phyloP scores from a whole-genome alignment of 148 eudicot genomes.

The Nepenthes mirabilis region DNA sequence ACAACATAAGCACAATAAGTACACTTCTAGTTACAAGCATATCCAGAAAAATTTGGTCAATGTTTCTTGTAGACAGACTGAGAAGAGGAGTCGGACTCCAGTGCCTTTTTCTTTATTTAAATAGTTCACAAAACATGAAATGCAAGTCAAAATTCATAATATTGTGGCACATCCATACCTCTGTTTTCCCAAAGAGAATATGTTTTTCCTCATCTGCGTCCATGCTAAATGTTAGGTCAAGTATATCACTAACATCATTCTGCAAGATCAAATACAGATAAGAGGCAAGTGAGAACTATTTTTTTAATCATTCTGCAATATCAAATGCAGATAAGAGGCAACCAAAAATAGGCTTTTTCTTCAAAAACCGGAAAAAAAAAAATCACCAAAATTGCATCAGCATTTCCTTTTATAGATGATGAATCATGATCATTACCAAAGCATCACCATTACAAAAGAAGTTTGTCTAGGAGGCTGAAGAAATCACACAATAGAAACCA shows the following conservation, averaged over 20 bases:
- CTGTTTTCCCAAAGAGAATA: constrained; percentile 86
- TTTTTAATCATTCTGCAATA: not conserved
- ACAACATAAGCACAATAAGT: not conserved
- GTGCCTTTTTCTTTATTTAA: too few species aligned
- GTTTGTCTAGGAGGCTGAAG: too few species aligned
- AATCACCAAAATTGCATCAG: too few species aligned
- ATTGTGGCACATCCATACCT: constrained; percentile 32
- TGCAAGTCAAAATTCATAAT: not conserved
- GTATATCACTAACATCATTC: constrained; percentile 94
- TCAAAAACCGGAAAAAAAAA: too few species aligned
- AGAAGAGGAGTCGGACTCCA: not conserved
- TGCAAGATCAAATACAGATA: constrained; percentile 13
- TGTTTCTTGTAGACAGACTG: not conserved
- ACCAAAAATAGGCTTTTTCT: too few species aligned
- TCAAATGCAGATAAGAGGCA: not conserved
- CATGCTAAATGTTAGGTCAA: constrained; percentile 96
- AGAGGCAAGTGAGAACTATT: too few species aligned
- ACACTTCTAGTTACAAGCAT: not conserved
- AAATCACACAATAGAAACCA: constrained; percentile 6
- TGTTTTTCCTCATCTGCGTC: constrained; percentile 98
- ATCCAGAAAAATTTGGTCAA: not conserved
- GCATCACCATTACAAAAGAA: too few species aligned
- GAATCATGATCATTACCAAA: too few species aligned
- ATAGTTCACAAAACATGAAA: too few species aligned
- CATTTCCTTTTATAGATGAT: too few species aligned